Base-by-base conservation (phyloP, 352 stramenopile genomes). In the Plasmopara muralis region DNA sequence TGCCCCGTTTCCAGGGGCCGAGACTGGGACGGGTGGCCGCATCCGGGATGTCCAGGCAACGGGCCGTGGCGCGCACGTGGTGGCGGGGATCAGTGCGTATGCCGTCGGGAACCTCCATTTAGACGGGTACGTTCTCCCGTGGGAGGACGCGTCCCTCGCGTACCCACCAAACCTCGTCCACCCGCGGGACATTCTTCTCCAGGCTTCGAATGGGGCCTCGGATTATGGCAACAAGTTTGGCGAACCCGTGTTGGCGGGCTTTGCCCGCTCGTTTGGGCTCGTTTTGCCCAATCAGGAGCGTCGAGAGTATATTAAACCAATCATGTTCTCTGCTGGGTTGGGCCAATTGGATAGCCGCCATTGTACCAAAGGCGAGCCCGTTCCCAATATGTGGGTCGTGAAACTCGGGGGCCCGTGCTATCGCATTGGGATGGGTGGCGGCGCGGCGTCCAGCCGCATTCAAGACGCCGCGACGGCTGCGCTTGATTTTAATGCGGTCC, bases 181-280 rank as follows among this genome's bases (percentile, higher is more conserved):
- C 45, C 96, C 97, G 9, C 77, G 97, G 20, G 84, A 98, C 48
- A 99, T 99, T 66, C 76, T 97, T 48, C 83, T 98, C 18, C 91
- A 99, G 58, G 97, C 97, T 13, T 98, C 87, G 56, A 97, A 99
- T 68, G 97, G 97, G 46, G 97, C 97, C 9, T 98, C 93, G 8
- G 97, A 99, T 76, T 99, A 99, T 68, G 97, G 97, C 31, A 99
- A 99, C 83, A 99, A 99, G 77, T 99, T 98, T 57, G 97, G 97
- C 33, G 97, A 99, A 69, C 97, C 97, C n/a, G 96, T 99, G 6
- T 89, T 99, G 37, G 81, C 94, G 50, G 97, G 97, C 18, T 99
- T 98, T 60, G 97, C 95, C 29, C 85, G 97, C 30, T 98, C 89
- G 12, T 99, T 99, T 62, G 97, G 97, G 13, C 93, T 98, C 81